Conservation (phyloP, 192 early-diverging fungal species). For the Podila verticillata region DNA sequence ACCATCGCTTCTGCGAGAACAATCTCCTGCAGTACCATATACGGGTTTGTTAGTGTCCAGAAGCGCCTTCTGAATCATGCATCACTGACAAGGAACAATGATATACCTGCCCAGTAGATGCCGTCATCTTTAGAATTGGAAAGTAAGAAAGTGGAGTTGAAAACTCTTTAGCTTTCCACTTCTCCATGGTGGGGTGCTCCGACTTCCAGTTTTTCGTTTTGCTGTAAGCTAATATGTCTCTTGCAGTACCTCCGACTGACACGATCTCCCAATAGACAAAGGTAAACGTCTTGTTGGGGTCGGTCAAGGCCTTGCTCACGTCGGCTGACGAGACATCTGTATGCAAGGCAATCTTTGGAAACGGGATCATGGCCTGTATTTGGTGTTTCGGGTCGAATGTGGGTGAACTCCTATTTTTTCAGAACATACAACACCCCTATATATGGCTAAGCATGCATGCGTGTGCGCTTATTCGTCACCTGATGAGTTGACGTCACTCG, state of each 20-base stretch:
- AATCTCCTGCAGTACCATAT: constrained; percentile 6
- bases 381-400: too few species aligned
- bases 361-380: neutral
- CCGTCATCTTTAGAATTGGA: neutral
- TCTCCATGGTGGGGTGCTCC: neutral
- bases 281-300: neutral
- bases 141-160: neutral
- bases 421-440: too few species aligned
- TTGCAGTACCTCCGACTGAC: neutral
- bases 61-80: neutral
- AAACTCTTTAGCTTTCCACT: neutral
- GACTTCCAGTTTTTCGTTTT: neutral
- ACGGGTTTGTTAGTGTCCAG: too few species aligned
- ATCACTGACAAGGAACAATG: neutral
- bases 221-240: neutral
- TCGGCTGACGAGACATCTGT: neutral
- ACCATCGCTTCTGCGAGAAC: constrained; percentile 4
- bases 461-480: too few species aligned
- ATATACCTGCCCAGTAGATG: neutral
- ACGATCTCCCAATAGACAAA: neutral
- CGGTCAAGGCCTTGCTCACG: neutral
- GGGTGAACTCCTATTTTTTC: too few species aligned
- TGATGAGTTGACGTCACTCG: too few species aligned
- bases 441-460: too few species aligned
- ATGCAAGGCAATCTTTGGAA: neutral